phyloP scores from a whole-genome alignment of 2,329 filamentous ascomycete genomes.

The Mycosphaerelloides madeirae region DNA sequence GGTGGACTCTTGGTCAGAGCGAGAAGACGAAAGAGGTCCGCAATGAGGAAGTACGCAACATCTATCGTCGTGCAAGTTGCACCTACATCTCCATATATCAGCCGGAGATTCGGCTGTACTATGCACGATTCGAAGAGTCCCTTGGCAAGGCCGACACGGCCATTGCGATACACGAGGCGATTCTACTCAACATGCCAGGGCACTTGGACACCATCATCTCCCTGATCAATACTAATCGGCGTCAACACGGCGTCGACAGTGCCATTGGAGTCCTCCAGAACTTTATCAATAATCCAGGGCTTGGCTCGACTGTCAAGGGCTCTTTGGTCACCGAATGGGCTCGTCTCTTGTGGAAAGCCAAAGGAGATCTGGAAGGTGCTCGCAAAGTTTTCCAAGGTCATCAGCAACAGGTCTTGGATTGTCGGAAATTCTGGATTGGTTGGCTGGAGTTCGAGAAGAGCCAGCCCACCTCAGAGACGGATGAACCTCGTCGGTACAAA shows the following conservation, averaged over 20 bases:
- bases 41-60: constrained; percentile 75
- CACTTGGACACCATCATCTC: constrained; percentile 85
- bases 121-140: constrained; percentile 92
- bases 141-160: constrained; percentile 71
- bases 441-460: constrained; percentile 87
- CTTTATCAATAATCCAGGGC: constrained; percentile 54
- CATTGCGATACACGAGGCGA: constrained; percentile 75
- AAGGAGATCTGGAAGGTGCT: constrained; percentile 69
- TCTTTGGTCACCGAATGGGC: constrained; percentile 87
- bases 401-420: constrained; percentile 77
- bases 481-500: constrained; percentile 61
- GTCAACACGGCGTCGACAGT: constrained; percentile 76
- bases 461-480: constrained; percentile 64
- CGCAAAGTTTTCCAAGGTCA: constrained; percentile 80
- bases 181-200: constrained; percentile 70
- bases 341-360: constrained; percentile 77
- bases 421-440: constrained; percentile 80
- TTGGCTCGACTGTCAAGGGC: constrained; percentile 70
- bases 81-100: constrained; percentile 82
- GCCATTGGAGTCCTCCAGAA: constrained; percentile 78
- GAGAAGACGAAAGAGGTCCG: constrained; percentile 84
- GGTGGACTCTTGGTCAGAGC: constrained; percentile 82
- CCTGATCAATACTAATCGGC: constrained; percentile 78
- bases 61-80: constrained; percentile 81
- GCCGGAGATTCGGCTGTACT: constrained; percentile 79